A percentile compares a stretch with the other conserved stretches of the same genome.
Conservation (phyloP, 768 basidiomycete species). For the Amanita polypyramis region DNA sequence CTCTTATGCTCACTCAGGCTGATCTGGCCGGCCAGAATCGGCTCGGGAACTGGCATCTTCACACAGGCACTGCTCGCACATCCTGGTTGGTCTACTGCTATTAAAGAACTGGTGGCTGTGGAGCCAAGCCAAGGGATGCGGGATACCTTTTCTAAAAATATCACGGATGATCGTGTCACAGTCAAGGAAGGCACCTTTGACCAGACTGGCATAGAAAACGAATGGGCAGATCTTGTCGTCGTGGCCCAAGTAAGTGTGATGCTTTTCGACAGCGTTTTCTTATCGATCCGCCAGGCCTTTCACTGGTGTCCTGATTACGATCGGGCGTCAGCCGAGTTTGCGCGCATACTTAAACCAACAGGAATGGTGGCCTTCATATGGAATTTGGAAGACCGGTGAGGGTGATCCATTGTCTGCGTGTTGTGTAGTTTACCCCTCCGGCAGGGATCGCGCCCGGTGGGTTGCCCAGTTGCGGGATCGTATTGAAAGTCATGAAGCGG, state of each 20-base stretch:
- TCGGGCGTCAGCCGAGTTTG: constrained; percentile 64
- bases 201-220: constrained; percentile 42
- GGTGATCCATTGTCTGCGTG: neutral
- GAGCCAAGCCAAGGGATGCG: constrained; percentile 91
- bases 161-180: constrained; percentile 42
- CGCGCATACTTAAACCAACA: constrained; percentile 68
- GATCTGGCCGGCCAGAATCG: constrained; percentile 39
- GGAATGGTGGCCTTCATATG: constrained; percentile 71
- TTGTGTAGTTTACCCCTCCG: neutral
- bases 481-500: constrained; percentile 58
- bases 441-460: constrained; percentile 57
- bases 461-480: constrained; percentile 60
- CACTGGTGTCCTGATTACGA: constrained; percentile 88
- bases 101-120: constrained; percentile 52
- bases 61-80: constrained; percentile 71
- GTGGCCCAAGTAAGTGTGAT: constrained; percentile 52
- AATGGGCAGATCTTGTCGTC: constrained; percentile 70
- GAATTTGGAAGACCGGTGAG: constrained; percentile 82
- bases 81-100: constrained; percentile 36
- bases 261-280: neutral
- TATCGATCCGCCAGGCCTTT: constrained; percentile 50
- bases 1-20: neutral
- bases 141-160: constrained; percentile 46
- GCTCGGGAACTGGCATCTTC: constrained; percentile 84
- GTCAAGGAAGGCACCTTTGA: constrained; percentile 65